Evolutionary conservation across 1,284 basidiomycete species (phyloP).

Genomic region (Apiotrichum laibachii): DNA sequence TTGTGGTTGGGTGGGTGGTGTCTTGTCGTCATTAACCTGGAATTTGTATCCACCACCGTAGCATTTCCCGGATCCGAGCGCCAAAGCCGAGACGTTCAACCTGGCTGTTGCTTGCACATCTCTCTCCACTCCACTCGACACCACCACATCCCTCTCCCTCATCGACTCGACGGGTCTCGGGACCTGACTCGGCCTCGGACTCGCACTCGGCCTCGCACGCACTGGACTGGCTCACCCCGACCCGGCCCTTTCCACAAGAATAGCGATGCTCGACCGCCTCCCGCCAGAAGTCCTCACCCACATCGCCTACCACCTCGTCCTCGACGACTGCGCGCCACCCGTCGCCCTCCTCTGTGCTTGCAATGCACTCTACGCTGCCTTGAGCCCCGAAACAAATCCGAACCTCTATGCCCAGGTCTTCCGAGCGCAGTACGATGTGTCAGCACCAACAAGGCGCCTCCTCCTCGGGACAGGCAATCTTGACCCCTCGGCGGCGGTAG

Average conservation of each 20-base stretch:
- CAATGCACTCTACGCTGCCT: conserved; percentile 51
- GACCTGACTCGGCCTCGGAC: neutral
- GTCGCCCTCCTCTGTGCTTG: conserved; percentile 58
- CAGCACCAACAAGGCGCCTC: neutral
- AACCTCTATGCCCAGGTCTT: conserved; percentile 64
- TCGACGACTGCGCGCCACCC: conserved; percentile 30
- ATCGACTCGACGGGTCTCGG: neutral
- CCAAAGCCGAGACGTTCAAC: too few species aligned
- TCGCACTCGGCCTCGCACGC: neutral
- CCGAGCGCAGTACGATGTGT: conserved; percentile 55
- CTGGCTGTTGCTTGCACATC: too few species aligned
- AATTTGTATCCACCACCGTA: too few species aligned
- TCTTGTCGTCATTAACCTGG: too few species aligned
- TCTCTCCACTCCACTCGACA: neutral
- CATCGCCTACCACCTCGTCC: conserved; percentile 58
- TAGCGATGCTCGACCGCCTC: conserved; percentile 48
- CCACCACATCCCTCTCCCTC: neutral
- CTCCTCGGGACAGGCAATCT: neutral
- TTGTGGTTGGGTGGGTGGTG: too few species aligned
- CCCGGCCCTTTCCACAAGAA: neutral
- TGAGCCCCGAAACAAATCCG: conserved; percentile 55
- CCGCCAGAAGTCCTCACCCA: conserved; percentile 64
- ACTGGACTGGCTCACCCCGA: neutral
- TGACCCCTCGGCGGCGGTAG: neutral
- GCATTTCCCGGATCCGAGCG: too few species aligned